Evolutionary conservation across 345 rosid species (phyloP).

Genomic region (Punica granatum): DNA sequence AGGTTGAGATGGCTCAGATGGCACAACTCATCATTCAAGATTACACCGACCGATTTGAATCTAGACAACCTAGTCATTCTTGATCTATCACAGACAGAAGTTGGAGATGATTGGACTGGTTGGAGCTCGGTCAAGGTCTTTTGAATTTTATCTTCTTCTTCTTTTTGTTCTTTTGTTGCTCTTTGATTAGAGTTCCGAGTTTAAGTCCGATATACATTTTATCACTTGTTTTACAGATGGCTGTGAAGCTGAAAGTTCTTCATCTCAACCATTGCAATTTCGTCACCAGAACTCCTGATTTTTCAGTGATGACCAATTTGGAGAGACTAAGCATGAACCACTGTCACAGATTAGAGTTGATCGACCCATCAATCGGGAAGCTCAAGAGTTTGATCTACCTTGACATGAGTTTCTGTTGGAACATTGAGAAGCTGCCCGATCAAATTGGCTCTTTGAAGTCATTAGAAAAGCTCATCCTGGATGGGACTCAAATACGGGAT

Average conservation of each 20-base stretch:
- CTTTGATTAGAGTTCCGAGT: not conserved
- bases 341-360: constrained; percentile 1
- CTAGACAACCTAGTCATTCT: not conserved
- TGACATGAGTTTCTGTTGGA: not conserved
- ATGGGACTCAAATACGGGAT: constrained; percentile 1
- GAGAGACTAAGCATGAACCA: not conserved
- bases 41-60: not conserved
- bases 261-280: constrained; percentile 3
- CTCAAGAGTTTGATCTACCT: not conserved
- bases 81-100: constrained; percentile 2
- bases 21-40: not conserved
- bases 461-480: not conserved
- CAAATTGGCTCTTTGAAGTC: not conserved
- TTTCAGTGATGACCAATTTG: not conserved
- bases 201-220: not conserved
- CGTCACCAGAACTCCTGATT: constrained; percentile 5
- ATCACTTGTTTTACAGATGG: too few relatives aligned
- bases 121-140: not conserved
- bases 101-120: not conserved
- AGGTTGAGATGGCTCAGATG: constrained; percentile 10
- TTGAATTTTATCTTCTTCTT: not conserved
- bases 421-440: constrained; percentile 3
- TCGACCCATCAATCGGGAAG: not conserved
- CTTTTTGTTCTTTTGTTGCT: not conserved
- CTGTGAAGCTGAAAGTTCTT: constrained; percentile 10